Evolutionary conservation across 228 moss, liverwort and hornwort species (phyloP).

Genomic region (Sphagnum fallax): DNA sequence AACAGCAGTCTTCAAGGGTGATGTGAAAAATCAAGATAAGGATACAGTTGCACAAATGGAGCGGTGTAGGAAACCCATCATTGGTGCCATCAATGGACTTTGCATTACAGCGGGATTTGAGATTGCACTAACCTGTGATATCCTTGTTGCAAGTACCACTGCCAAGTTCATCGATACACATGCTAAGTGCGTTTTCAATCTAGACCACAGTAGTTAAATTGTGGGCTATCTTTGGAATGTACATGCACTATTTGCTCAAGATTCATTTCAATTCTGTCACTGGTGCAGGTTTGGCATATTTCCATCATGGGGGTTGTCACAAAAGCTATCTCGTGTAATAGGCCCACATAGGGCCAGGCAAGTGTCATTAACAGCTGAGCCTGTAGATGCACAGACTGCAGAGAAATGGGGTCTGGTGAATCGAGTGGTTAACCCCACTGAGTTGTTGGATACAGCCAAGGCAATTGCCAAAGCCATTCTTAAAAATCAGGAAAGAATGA

Average conservation of each 20-base stretch:
- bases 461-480: conserved; percentile 46
- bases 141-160: conserved; percentile 72
- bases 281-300: conserved; percentile 74
- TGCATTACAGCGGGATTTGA: conserved; percentile 90
- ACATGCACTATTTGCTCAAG: too few species aligned
- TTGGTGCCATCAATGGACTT: conserved; percentile 85
- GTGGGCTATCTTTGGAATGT: background rate
- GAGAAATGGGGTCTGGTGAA: conserved; percentile 82
- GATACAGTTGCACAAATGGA: conserved; percentile 76
- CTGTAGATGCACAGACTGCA: conserved; percentile 50
- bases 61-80: conserved; percentile 83
- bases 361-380: conserved; percentile 55
- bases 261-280: too few species aligned
- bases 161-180: conserved; percentile 94
- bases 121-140: conserved; percentile 83
- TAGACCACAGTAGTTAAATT: background rate
- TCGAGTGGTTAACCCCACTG: conserved; percentile 64
- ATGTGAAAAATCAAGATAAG: conserved; percentile 31
- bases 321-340: conserved; percentile 68
- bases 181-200: conserved; percentile 56
- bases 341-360: conserved; percentile 73
- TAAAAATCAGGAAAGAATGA: conserved; percentile 56
- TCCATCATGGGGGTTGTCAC: conserved; percentile 89
- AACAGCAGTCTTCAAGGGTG: conserved; percentile 68
- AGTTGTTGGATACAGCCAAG: conserved; percentile 56